Evolutionary conservation across 2,329 filamentous ascomycete genomes (phyloP).

Genomic region (Pseudocercospora musae): DNA sequence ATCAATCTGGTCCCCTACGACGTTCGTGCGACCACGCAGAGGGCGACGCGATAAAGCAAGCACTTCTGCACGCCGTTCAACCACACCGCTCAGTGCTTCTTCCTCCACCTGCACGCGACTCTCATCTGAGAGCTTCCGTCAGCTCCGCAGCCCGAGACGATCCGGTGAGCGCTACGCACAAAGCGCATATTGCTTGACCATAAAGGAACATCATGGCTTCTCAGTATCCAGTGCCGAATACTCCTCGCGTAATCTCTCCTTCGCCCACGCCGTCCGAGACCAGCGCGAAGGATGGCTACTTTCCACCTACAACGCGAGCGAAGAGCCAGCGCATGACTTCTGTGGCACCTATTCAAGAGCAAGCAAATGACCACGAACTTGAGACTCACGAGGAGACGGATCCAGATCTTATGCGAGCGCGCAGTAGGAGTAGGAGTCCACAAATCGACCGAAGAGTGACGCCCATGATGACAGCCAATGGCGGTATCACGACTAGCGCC

Average conservation of each 20-base stretch:
- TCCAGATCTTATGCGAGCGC: slow-evolving; percentile 55
- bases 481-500: slow-evolving; percentile 21
- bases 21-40: not conserved
- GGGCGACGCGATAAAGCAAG: not conserved
- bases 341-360: slow-evolving; percentile 61
- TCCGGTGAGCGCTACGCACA: slow-evolving; percentile 11
- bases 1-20: not conserved
- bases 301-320: slow-evolving; percentile 73
- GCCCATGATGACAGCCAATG: slow-evolving; percentile 23
- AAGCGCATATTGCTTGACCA: slow-evolving; percentile 7
- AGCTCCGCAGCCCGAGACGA: slow-evolving; percentile 7
- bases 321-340: slow-evolving; percentile 62
- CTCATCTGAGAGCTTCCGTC: slow-evolving; percentile 3
- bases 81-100: not conserved
- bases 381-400: slow-evolving; percentile 40
- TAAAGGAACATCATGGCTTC: slow-evolving; percentile 30
- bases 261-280: slow-evolving; percentile 70
- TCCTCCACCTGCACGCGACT: slow-evolving; percentile 6
- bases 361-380: slow-evolving; percentile 34
- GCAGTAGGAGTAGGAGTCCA: slow-evolving; percentile 70
- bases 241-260: slow-evolving; percentile 84
- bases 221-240: slow-evolving; percentile 64
- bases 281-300: slow-evolving; percentile 59
- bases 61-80: not conserved
- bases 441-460: slow-evolving; percentile 39